phyloP scores from a whole-genome alignment of 805 yeast genomes.

The Suhomyces tanzawaensis region DNA sequence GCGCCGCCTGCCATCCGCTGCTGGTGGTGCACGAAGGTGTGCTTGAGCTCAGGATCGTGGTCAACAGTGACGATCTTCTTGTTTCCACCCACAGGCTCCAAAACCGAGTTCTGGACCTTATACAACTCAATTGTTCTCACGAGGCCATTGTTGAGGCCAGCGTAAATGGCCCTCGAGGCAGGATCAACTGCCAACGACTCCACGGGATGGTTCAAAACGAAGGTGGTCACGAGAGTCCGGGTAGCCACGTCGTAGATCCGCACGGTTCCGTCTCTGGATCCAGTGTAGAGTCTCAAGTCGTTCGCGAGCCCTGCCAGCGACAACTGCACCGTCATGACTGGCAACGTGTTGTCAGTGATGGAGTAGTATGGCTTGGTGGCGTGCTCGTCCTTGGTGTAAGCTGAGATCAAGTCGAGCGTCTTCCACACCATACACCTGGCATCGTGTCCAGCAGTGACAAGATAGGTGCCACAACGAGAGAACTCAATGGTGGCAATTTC shows the following conservation, averaged over 20 bases:
- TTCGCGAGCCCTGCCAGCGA: slow-evolving; percentile 49
- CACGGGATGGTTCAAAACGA: slow-evolving; percentile 61
- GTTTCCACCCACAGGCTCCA: slow-evolving; percentile 62
- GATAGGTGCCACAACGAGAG: slow-evolving; percentile 56
- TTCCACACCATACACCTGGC: slow-evolving; percentile 78
- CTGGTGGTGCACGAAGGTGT: slow-evolving; percentile 54
- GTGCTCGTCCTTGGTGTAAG: slow-evolving; percentile 22
- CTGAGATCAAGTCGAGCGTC: slow-evolving; percentile 53
- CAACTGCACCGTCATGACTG: slow-evolving; percentile 48
- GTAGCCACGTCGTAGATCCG: slow-evolving; percentile 61
- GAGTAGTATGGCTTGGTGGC: slow-evolving; percentile 54
- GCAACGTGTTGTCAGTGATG: slow-evolving; percentile 60
- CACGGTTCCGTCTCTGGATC: slow-evolving; percentile 71
- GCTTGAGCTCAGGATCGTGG: slow-evolving; percentile 47
- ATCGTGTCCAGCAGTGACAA: slow-evolving; percentile 79
- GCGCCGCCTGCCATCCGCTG: slow-evolving; percentile 8
- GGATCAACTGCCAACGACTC: slow-evolving; percentile 68
- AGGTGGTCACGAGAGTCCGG: slow-evolving; percentile 57
- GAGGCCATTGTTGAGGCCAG: slow-evolving; percentile 64
- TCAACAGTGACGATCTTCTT: slow-evolving; percentile 51
- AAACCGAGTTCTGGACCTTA: slow-evolving; percentile 31
- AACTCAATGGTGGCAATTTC: slow-evolving; percentile 58
- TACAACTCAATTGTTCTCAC: slow-evolving; percentile 58
- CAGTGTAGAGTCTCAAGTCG: slow-evolving; percentile 65
- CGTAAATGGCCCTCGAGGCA: slow-evolving; percentile 70